Percentiles rank a stretch among this genome's conserved stretches.
Evolutionary conservation across 495 filamentous ascomycete genomes (phyloP).

Genomic region (Aspergillus bertholletiae): DNA sequence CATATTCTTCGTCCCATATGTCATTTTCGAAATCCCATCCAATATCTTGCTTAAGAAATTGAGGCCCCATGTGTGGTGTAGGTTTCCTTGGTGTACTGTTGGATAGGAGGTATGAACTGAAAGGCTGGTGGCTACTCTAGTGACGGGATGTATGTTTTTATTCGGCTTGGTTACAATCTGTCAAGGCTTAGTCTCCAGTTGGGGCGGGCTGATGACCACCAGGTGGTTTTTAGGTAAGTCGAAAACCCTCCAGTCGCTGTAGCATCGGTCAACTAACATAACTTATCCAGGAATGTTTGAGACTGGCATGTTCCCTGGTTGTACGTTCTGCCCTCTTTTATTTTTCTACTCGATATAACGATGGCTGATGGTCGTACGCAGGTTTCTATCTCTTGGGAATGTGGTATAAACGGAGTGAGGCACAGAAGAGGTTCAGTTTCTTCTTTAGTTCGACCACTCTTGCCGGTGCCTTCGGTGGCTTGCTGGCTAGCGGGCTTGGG

Average conservation of each 20-base stretch:
- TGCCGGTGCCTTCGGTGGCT: constrained; percentile 79
- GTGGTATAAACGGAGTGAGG: constrained; percentile 81
- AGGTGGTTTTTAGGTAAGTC: constrained; percentile 80
- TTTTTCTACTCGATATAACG: too few species aligned
- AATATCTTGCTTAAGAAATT: constrained; percentile 83
- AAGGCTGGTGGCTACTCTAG: constrained; percentile 16
- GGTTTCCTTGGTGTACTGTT: constrained; percentile 59
- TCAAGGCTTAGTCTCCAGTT: constrained; percentile 72
- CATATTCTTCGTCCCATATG: constrained; percentile 93
- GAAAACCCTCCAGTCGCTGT: too few species aligned
- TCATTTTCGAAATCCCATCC: constrained; percentile 81
- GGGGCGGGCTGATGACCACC: constrained; percentile 66
- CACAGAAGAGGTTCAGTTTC: constrained; percentile 80
- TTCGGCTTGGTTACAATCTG: constrained; percentile 69
- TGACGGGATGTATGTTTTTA: constrained; percentile 67
- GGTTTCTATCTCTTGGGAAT: not conserved
- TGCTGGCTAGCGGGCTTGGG: constrained; percentile 76
- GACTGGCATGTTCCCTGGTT: constrained; percentile 70
- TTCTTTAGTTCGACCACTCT: constrained; percentile 80
- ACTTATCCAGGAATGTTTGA: too few species aligned
- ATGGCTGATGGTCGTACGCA: constrained; percentile 65
- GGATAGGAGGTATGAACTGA: not conserved
- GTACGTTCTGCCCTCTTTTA: constrained; percentile 57
- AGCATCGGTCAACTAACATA: too few species aligned
- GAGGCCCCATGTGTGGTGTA: constrained; percentile 47